phyloP scores from a whole-genome alignment of 2,329 filamentous ascomycete genomes.

The Pseudocercospora vitis region DNA sequence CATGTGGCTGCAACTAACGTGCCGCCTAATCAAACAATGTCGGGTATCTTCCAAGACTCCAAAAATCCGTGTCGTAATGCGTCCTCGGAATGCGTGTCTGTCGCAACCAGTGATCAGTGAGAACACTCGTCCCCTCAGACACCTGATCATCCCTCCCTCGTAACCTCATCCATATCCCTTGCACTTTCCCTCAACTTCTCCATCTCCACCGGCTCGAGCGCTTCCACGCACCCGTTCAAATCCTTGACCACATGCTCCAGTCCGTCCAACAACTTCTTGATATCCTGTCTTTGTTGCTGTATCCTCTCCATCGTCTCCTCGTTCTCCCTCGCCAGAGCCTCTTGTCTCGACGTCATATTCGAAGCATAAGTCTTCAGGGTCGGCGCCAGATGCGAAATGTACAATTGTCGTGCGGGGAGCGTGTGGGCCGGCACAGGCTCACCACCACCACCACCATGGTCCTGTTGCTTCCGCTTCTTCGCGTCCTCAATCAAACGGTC shows the following conservation, averaged over 20 bases:
- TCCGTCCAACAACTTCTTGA: constrained; percentile 54
- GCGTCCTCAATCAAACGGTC: constrained; percentile 62
- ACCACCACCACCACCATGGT: constrained; percentile 41
- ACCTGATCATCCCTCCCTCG: constrained; percentile 20
- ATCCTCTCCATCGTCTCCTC: constrained; percentile 53
- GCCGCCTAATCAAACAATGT: not conserved
- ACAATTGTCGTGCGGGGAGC: constrained; percentile 56
- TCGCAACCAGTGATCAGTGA: too few species aligned
- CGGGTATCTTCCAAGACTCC: constrained; percentile 2
- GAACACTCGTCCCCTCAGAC: too few species aligned
- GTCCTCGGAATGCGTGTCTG: not conserved
- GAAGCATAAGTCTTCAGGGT: constrained; percentile 54
- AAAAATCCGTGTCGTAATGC: not conserved
- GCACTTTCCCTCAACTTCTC: constrained; percentile 34
- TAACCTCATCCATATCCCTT: constrained; percentile 32
- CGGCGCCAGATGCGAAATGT: constrained; percentile 59
- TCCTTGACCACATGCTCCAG: constrained; percentile 59
- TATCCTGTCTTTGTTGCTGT: constrained; percentile 56
- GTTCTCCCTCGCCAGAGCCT: constrained; percentile 54
- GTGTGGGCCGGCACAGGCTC: constrained; percentile 55
- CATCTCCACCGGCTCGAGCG: constrained; percentile 38
- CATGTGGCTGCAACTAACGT: not conserved
- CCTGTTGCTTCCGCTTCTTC: constrained; percentile 51
- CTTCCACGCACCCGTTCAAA: constrained; percentile 52
- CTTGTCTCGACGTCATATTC: constrained; percentile 52